A percentile compares a stretch with the other conserved stretches of the same genome.
phyloP scores from a whole-genome alignment of 23 red algal genomes.

The Gracilaria domingensis region DNA sequence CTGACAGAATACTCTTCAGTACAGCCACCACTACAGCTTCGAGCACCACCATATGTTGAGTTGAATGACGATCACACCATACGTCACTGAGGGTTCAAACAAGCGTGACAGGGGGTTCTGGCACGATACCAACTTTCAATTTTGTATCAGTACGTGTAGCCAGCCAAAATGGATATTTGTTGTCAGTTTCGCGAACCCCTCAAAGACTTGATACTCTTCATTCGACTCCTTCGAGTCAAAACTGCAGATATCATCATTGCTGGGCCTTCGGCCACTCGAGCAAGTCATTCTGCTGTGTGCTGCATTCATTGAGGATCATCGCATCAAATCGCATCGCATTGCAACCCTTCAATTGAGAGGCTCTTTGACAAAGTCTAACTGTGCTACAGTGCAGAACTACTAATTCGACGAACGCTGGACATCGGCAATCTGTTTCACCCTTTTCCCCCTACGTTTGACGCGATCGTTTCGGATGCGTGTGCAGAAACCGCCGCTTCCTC shows the following conservation, averaged over 20 bases:
- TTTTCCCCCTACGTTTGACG: not conserved
- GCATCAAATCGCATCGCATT: no score
- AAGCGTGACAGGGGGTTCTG: not conserved
- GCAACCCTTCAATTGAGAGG: not conserved
- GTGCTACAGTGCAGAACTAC: not conserved
- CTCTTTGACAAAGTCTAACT: not conserved
- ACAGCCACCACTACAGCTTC: not conserved
- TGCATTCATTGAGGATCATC: not conserved
- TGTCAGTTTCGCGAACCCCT: not conserved
- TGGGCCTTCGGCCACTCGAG: not conserved
- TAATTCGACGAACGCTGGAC: not conserved
- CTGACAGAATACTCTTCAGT: no score
- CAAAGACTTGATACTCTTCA: not conserved
- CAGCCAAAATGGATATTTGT: conserved; percentile 5
- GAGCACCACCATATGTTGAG: not conserved
- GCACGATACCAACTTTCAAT: not conserved
- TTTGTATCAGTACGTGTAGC: conserved; percentile 25
- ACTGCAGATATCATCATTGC: not conserved
- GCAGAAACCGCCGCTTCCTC: conserved; percentile 23
- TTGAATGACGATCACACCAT: no score
- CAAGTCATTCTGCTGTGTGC: not conserved
- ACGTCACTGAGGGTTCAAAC: not conserved
- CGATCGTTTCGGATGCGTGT: conserved; percentile 7
- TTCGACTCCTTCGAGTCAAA: not conserved
- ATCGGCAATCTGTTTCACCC: not conserved